Base-by-base conservation (phyloP, 1,139 yeast species). In the Yamadazyma diddensiae region DNA sequence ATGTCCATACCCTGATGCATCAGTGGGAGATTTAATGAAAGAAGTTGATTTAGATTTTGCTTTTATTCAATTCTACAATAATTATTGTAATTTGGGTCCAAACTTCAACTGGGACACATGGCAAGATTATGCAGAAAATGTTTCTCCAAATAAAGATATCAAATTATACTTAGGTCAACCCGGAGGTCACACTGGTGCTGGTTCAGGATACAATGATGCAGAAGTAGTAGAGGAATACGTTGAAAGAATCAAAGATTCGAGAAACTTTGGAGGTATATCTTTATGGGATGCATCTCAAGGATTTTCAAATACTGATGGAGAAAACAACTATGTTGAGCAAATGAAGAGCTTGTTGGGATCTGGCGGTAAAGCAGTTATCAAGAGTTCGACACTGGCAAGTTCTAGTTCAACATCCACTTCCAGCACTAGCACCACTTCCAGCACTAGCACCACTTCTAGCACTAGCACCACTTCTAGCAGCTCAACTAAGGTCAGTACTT, bases 221-320 rank as follows among this genome's bases (percentile, higher is more conserved):
- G 34, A 39, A 18, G 39, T 43, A 3, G 55, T 64, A 17, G 21
- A 44, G 13, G 20, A 38, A 13, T 46, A 44, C 31, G 53, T 76
- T 27, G 43, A 53, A 5, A 42, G 56, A 4, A 66, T 79, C 35
- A 59, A 69, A 29, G 47, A 60, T 27, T 55, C 63, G 32, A 56
- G 72, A 34, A 41, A 55, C 43, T 85, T 88, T 50, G 96, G 94
- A 42, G 97, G 97, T 53, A 73, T 88, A 47, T 79, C 85, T 64
- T 61, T 87, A 41, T 88, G 97, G 97, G 96, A 88, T 59, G 95
- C 95, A 33, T 82, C 94, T 34, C 87, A 82, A 56, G 88, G 82
- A 11, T 74, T 69, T 53, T 53, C 69, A 14, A 86, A 85, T 52
- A 55, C 52, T 17, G 55, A 60, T 38, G 54, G 60, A 36, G 79